These are phyloP conservation scores for Xanthoconium purpureum DNA, from an alignment of 768 basidiomycete genomes.

Conservation along the genomic window DNA sequence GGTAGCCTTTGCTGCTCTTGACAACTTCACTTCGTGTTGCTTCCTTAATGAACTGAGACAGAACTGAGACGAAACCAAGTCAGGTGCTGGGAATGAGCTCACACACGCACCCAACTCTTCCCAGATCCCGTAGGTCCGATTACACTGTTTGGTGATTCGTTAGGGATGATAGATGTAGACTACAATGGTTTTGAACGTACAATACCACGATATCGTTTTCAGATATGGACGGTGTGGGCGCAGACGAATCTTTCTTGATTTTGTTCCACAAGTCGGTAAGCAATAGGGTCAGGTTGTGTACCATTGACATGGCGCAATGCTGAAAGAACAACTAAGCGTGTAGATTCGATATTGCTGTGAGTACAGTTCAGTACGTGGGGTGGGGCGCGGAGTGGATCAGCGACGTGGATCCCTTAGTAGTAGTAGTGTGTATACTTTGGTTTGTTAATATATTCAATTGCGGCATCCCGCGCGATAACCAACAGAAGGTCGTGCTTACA, in stretches of 20 bases:
- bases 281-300: background rate
- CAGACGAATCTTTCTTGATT: constrained; percentile 10
- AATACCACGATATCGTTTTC: constrained; percentile 20
- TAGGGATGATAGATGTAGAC: background rate
- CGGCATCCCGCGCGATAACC: too few relatives aligned
- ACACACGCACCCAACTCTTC: constrained; percentile 19
- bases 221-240: background rate
- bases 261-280: constrained; percentile 10
- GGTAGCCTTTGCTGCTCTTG: background rate
- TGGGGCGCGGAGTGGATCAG: too few relatives aligned
- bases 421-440: too few relatives aligned
- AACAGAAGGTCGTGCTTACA: too few relatives aligned
- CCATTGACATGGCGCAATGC: background rate
- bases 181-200: constrained; percentile 1
- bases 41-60: constrained; percentile 10
- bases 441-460: too few relatives aligned
- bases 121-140: constrained; percentile 19
- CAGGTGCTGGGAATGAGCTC: too few relatives aligned
- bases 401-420: too few relatives aligned
- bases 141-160: constrained; percentile 1
- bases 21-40: constrained; percentile 5
- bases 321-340: background rate
- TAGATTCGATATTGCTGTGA: too few relatives aligned
- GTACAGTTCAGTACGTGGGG: too few relatives aligned
- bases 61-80: background rate